Base-by-base conservation (phyloP, 352 stramenopile species). In the Peronospora belbahrii region DNA sequence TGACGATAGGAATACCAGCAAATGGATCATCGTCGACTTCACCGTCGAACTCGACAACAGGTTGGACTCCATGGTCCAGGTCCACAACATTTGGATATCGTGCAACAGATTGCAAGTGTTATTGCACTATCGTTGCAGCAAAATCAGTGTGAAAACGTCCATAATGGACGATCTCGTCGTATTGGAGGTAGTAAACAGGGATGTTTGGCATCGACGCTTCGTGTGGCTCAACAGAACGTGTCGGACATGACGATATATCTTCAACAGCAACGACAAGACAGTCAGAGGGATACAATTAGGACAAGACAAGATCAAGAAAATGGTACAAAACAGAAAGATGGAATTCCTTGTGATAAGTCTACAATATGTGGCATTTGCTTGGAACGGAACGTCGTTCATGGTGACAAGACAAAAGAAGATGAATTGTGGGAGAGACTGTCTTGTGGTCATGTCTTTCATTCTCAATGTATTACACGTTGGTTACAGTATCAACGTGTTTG, bases 311-410 rank as follows among this genome's bases (percentile, higher is more conserved):
- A 18, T 23, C n/a, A 49, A 23, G 10, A 2, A 20, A 14, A 20
- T 11, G 10, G 18, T 8, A 10, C 23, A 41, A 24, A 13, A 28
- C n/a, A n/a, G n/a, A 28, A 9, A 28, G 6, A 4, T 25, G 17
- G 24, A 39, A 42, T 20, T n/a, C n/a, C n/a, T n/a, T n/a, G n/a
- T n/a, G n/a, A n/a, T n/a, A n/a, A n/a, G n/a, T n/a, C n/a, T n/a
- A n/a, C n/a, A n/a, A n/a, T 67, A 7, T 73, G 62, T 43, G 51
- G 68, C 51, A 72, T 72, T 23, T 72, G 62, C 24, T 50, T 72
- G 40, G 50, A 66, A 2, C 42, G 38, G 10, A 23, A 49, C 17
- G 22, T 56, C 35, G 17, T 17, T 6, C 8, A 22, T 31, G 22
- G 22, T 1, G 39, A 13, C 4, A 31, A 32, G 17, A 14, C 6